Evolutionary conservation across 129 eudicot genomes (phyloP), one percentile per base, ranked within the genome.

Genomic region (Ambrosia trifida): DNA sequence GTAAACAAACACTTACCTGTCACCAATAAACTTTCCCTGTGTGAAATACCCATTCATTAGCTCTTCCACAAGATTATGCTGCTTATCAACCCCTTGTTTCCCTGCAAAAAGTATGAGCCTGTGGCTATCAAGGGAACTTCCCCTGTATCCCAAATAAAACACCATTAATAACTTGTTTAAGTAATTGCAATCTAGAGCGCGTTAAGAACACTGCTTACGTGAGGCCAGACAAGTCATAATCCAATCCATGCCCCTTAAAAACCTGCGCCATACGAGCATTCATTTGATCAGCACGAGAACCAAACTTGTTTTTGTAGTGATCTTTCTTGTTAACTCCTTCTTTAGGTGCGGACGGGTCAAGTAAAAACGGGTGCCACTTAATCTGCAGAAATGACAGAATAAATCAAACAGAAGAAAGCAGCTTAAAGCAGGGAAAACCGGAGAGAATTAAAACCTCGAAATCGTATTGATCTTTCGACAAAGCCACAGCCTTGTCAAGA

Each of bases 101-200:
- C 99, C 99, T 18, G 99, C 97, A 83, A 90, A 83, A 58, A 84
- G 78, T 76, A 95, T 79, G 32, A 95, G 92, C 81, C 97, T 86
- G 82, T 95, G 99, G 82, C 99, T 95, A 31, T 90, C 97, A 83
- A 95, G n/a, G 18, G 91, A 72, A 70, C 76, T 85, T 78, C 98
- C 98, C 78, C 98, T 93, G 86, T 73, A 81, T 60, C 4, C 44
- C 56, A 51, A 40, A 58, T 1, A 59, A 6, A 56, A 76, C 56
- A 53, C 12, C 20, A 45, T 63, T 14, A 49, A 36, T 12, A 16
- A 73, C 56, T 50, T 74, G 62, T 65, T 46, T 16, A 16, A 35
- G 8, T 10, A 41, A 74, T 16, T 30, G 19, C 64, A 24, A 12
- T 73, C 41, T 33, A 31, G 36, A 11, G 4, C 10, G 44, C 40